Evolutionary conservation across 1,284 basidiomycete species (phyloP).

Genomic region (Stygiomarasmius scandens): DNA sequence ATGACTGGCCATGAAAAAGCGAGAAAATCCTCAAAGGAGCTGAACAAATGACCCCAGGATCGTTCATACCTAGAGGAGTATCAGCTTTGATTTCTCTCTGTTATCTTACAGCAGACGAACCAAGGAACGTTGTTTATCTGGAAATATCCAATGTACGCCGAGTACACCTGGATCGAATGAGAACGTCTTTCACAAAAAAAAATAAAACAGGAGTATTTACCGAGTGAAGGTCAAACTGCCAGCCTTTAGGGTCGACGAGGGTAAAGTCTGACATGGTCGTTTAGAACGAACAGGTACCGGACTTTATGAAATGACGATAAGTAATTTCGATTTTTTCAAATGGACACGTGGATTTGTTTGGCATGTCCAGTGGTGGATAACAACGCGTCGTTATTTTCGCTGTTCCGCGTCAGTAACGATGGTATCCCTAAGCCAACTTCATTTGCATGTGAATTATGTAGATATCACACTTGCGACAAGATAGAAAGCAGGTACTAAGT

Average conservation of each 20-base stretch:
- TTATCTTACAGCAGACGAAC: conserved; percentile 44
- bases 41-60: conserved; percentile 82
- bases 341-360: too few species aligned
- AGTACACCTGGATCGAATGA: conserved; percentile 61
- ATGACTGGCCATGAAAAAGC: conserved; percentile 87
- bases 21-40: conserved; percentile 81
- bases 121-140: conserved; percentile 74
- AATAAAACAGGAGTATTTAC: conserved; percentile 38
- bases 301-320: too few species aligned
- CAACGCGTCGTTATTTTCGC: too few species aligned
- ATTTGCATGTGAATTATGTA: too few species aligned
- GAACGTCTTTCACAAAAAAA: conserved; percentile 1
- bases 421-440: too few species aligned
- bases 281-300: too few species aligned
- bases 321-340: too few species aligned
- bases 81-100: background rate
- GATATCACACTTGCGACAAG: too few species aligned
- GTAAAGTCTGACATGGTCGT: conserved; percentile 63
- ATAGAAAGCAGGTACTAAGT: too few species aligned
- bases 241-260: conserved; percentile 76
- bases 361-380: too few species aligned
- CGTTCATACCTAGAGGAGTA: conserved; percentile 65
- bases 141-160: conserved; percentile 84
- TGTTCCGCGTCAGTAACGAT: too few species aligned
- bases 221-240: conserved; percentile 85